Evolutionary conservation across 1,139 yeast species (phyloP), one percentile per base, ranked within the genome.

Genomic region (Geotrichum macrosporum): DNA sequence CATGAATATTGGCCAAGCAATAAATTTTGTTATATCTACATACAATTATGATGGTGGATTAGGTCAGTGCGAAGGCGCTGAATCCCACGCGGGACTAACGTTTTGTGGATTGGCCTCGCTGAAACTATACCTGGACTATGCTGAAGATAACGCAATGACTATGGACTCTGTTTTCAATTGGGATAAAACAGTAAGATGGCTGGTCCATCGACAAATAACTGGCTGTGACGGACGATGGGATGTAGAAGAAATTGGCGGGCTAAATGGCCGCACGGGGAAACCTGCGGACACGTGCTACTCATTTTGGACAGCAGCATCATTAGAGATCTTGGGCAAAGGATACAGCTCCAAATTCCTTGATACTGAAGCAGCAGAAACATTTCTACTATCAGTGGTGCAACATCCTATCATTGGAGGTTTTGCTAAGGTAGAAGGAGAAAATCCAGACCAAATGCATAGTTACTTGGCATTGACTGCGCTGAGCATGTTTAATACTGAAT

Each of bases 231-330:
- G 73, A 65, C 50, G 72, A 71, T 53, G 56, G 35, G 72, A 70
- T 35, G 55, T 55, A 0, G 70, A 66, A n/a, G 82, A 76, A 55
- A 60, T 27, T 27, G 96, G 96, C 1, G 95, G 94, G 0, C 83
- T 87, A 62, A 87, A 88, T 63, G 98, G 98, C 0, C 71, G 98
- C 43, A 79, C 78, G 21, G 87, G 88, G 62, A 92, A 92, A 62
- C 76, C 74, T 44, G 83, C 84, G 3, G 98, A 92, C 63, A 84
- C 96, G 0, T 92, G 98, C 67, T 92, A 92, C 64, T 77, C 86
- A 6, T 92, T 89, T 75, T 92, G 98, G 98, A 77, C 80, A 41
- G 64, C 80, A 8, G 94, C 78, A 1, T 35, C 47, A 4, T 35
- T 40, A 27, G 47, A 35, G 13, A 43, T 39, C 12, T 22, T 39